Evolutionary conservation across 2,329 filamentous ascomycete genomes (phyloP).

Genomic region (Diaporthe sp.): DNA sequence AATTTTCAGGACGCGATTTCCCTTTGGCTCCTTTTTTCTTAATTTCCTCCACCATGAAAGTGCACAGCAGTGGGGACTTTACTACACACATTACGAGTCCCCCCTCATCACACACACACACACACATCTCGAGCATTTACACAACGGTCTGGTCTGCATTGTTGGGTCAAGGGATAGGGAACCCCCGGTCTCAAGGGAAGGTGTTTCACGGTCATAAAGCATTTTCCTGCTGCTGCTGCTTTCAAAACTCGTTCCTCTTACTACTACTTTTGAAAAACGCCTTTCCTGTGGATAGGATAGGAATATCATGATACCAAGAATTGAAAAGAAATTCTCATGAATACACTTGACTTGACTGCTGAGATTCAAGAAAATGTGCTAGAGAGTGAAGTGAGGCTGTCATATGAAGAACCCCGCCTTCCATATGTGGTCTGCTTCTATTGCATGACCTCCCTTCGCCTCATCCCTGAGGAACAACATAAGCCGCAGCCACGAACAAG

Average conservation of each 20-base stretch:
- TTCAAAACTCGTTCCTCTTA: background rate
- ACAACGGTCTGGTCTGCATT: constrained; percentile 32
- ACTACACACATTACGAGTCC: no score
- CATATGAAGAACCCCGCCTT: background rate
- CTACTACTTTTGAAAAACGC: background rate
- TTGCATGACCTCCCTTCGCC: background rate
- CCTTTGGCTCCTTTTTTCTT: constrained; percentile 5
- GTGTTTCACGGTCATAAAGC: constrained; percentile 29
- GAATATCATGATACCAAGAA: constrained; percentile 35
- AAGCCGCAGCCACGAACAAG: background rate
- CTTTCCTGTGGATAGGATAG: constrained; percentile 8
- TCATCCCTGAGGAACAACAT: background rate
- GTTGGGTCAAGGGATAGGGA: constrained; percentile 4
- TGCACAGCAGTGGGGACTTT: constrained; percentile 17
- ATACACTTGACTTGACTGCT: background rate
- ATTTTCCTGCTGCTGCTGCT: constrained; percentile 8
- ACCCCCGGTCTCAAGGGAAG: background rate
- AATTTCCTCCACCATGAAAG: constrained; percentile 8
- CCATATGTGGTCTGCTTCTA: background rate
- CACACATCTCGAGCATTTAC: constrained; percentile 30
- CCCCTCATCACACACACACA: constrained; percentile 5
- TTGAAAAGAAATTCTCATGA: constrained; percentile 19
- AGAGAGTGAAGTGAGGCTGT: background rate
- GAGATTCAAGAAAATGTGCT: background rate
- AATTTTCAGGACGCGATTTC: constrained; percentile 5